A percentile compares a stretch with the other conserved stretches of the same genome.
Evolutionary conservation across 176 grass and related monocot genomes (phyloP).

Genomic region (Thinopyrum elongatum): DNA sequence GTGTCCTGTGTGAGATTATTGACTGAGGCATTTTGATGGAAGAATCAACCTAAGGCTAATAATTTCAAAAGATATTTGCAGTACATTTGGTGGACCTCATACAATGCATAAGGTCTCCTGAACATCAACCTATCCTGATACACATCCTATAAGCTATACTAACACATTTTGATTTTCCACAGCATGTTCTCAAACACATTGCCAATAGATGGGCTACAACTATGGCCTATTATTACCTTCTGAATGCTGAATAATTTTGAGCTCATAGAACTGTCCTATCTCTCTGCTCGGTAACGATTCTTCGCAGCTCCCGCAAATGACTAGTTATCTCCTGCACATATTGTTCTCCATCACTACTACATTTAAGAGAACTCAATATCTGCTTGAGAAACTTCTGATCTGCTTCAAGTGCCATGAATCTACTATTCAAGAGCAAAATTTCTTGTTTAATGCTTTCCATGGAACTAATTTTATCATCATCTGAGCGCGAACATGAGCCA

Average conservation of each 20-base stretch:
- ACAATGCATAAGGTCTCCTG: background rate
- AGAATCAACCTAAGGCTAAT: background rate
- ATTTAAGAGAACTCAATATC: conserved; percentile 55
- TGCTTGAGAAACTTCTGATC: conserved; percentile 62
- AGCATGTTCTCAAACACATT: background rate
- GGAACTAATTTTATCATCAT: conserved; percentile 8
- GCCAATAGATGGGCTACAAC: background rate
- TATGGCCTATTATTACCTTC: conserved; percentile 39
- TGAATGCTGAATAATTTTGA: conserved; percentile 18
- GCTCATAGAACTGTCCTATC: conserved; percentile 22
- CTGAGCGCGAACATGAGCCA: conserved; percentile 19
- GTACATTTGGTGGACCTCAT: background rate
- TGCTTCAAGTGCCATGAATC: conserved; percentile 61
- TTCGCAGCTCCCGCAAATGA: conserved; percentile 57
- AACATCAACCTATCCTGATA: background rate
- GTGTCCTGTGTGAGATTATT: background rate
- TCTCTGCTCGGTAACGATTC: conserved; percentile 43
- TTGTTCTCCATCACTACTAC: conserved; percentile 41
- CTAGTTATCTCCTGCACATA: conserved; percentile 59
- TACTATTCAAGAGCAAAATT: conserved; percentile 49
- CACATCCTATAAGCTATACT: background rate
- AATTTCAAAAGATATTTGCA: background rate
- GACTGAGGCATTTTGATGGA: background rate
- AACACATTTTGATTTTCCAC: conserved; percentile 6
- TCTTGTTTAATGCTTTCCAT: conserved; percentile 37